Percentiles rank a stretch among this genome's conserved stretches.
phyloP scores from a whole-genome alignment of 108 stramenopile species.

The Nannochloropsis gaditana region DNA sequence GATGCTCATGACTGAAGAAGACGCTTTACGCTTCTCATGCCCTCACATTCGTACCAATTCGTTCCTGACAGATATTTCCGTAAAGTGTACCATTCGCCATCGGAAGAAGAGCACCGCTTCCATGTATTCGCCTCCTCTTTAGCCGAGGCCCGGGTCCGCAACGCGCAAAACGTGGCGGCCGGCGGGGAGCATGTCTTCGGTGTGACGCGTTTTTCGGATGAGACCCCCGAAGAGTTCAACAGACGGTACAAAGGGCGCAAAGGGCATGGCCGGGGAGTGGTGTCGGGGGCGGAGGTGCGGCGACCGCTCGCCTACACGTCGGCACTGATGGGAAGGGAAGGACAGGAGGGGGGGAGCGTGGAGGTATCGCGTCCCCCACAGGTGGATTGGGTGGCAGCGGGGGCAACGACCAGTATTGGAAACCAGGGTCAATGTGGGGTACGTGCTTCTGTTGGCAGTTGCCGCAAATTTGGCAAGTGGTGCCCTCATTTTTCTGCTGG shows the following conservation, averaged over 20 bases:
- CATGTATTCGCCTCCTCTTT: not conserved
- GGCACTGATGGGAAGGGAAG: not conserved
- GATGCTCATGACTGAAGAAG: too few species aligned
- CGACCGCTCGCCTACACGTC: not conserved
- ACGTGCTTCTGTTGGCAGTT: not conserved
- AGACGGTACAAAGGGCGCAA: not conserved
- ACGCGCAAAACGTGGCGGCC: not conserved
- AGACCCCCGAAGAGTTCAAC: constrained; percentile 2
- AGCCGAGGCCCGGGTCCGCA: not conserved
- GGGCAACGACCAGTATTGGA: not conserved
- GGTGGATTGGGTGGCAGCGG: constrained; percentile 7
- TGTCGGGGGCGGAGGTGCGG: not conserved
- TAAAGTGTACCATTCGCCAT: not conserved
- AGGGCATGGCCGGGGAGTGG: not conserved
- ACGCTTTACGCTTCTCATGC: too few species aligned
- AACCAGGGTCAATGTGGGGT: constrained; percentile 18
- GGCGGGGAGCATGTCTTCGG: not conserved
- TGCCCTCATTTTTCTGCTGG: too few species aligned
- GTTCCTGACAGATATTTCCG: not conserved
- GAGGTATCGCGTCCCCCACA: not conserved
- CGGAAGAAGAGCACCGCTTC: not conserved
- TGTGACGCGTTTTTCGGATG: constrained; percentile 6
- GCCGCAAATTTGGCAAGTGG: too few species aligned
- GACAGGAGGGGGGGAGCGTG: not conserved
- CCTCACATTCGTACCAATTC: too few species aligned